Base-by-base conservation (phyloP, 139 green algal species). In the Coelastrella sp. region DNA sequence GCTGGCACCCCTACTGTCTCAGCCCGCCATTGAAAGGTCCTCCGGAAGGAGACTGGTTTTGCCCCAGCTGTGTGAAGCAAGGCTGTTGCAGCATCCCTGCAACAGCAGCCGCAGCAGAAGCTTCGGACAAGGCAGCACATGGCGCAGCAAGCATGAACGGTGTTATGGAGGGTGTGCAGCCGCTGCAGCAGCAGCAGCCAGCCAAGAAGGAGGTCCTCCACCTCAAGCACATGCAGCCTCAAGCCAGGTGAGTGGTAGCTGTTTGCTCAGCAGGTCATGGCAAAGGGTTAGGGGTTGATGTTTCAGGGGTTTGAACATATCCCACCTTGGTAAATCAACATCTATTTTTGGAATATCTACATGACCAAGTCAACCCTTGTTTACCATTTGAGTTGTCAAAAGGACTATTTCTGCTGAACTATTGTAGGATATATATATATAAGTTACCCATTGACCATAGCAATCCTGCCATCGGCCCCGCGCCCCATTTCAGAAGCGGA, bases 1-100 rank as follows among this genome's bases (percentile, higher is more conserved):
- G 93, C 35, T 95, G 91, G 79, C 95, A 97, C 86, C 91, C 87
- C 49, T 85, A 90, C 59, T 97, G 95, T 92, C 72, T 96, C 49
- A 19, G 66, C 7, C 95, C 93, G n/a, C 91, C 85, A 15, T 59
- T 96, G 27, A n/a, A 78, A 17, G n/a, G 15, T 8, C 73, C 97
- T 22, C 95, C 95, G 7, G 59, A 87, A 20, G 94, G 95, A 8
- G 85, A 94, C 72, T 97, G 96, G 96, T 94, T 93, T 65, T 97
- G 96, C 91, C 83, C 82, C 4, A 56, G 8, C 19, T 93, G 91
- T 57, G 63, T 76, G 8, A 68, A n/a, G 20, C n/a, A 58, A 27
- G 74, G 74, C 25, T 78, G 85, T 61, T 60, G 35, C 22, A 70
- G 14, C 17, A 35, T 17, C 24, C 12, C 59, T 9, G 84, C n/a